Evolutionary conservation across 148 eudicot genomes (phyloP).

Genomic region (Heliamphora exappendiculata): DNA sequence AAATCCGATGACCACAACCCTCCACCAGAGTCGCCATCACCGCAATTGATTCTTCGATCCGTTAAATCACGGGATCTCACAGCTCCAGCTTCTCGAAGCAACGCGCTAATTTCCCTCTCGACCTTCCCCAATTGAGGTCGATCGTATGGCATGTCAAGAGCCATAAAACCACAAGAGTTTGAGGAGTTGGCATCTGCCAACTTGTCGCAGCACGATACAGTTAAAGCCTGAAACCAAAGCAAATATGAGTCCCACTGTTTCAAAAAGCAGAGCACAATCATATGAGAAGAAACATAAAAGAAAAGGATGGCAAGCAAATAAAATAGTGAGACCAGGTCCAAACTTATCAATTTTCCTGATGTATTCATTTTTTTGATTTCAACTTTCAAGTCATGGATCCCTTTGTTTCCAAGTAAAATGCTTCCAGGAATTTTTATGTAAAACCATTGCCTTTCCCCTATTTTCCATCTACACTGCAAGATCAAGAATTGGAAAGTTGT

Average conservation of each 20-base stretch:
- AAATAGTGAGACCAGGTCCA: no score
- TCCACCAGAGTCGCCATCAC: neutral
- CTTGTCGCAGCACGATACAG: neutral
- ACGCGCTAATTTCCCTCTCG: neutral
- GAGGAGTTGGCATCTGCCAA: neutral
- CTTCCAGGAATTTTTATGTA: no score
- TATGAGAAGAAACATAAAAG: no score
- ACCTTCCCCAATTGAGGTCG: neutral
- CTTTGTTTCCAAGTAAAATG: no score
- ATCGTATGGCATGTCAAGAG: neutral
- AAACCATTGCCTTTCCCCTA: no score
- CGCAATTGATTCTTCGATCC: neutral
- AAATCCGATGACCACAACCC: neutral
- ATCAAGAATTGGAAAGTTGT: no score
- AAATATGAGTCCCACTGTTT: neutral
- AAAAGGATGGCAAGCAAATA: no score
- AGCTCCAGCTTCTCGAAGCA: neutral
- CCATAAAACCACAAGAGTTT: neutral
- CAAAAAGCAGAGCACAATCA: neutral
- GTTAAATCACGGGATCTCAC: neutral
- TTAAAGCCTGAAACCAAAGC: neutral
- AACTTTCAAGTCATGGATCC: no score
- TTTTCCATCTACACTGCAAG: no score
- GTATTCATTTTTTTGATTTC: no score
- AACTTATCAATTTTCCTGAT: no score